phyloP scores from a whole-genome alignment of 208 protist species.

The Acanthamoeba divionensis region DNA sequence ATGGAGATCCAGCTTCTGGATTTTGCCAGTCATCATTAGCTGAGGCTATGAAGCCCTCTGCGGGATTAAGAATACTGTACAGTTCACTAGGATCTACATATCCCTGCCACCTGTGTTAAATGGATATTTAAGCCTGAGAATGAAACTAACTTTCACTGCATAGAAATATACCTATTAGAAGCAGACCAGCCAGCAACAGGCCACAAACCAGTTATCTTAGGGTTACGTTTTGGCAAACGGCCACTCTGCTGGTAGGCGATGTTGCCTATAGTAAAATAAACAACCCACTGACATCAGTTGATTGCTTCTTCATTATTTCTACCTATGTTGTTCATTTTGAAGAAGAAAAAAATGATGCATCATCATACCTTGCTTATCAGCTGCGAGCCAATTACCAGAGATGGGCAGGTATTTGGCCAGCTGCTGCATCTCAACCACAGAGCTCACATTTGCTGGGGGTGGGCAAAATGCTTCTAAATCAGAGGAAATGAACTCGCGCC shows the following conservation, averaged over 20 bases:
- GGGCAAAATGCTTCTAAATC: not conserved
- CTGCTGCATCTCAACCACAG: not conserved
- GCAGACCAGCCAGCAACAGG: not conserved
- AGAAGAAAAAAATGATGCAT: too few relatives aligned
- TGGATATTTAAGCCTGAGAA: not conserved
- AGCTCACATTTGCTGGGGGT: not conserved
- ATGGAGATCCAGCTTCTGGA: not conserved
- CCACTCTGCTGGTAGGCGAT: slow-evolving; percentile 37
- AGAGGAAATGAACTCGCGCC: not conserved
- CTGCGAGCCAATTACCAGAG: not conserved
- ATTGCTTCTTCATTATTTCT: too few relatives aligned
- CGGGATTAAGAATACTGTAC: not conserved
- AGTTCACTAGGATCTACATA: not conserved
- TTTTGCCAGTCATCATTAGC: slow-evolving; percentile 34
- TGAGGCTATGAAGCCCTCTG: not conserved
- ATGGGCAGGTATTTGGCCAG: not conserved
- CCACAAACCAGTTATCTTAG: not conserved
- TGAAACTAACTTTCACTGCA: not conserved
- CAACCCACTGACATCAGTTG: too few relatives aligned
- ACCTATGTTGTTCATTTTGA: too few relatives aligned
- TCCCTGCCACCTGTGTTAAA: slow-evolving; percentile 11
- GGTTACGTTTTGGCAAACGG: not conserved
- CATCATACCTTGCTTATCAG: too few relatives aligned
- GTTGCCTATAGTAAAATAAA: not conserved
- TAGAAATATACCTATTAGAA: not conserved